Base-by-base conservation (phyloP, 495 filamentous ascomycete genomes). In the Margaritispora aquatica region DNA sequence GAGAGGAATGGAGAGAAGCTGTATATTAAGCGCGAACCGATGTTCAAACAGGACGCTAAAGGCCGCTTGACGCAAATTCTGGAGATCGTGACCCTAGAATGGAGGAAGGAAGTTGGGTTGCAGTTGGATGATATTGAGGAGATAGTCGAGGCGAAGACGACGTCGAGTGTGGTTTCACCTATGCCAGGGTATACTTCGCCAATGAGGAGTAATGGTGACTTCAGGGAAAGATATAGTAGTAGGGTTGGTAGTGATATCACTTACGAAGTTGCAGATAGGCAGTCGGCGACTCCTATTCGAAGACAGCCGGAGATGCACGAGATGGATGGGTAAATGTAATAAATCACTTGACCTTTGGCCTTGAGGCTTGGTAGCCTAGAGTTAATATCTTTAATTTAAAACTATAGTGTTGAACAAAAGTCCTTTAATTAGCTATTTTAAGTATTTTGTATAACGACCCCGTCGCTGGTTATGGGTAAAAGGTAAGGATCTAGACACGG, bases 1-100 rank as follows among this genome's bases (percentile, higher is more conserved):
- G 47, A 46, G 2, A 17, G 56, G 9, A 29, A 38, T 10, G 56
- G 56, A 1, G 51, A 22, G 20, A 59, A 10, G 17, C 26, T 59
- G 27, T 34, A 59, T 22, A 26, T 59, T 4, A 59, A 26, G 26
- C 15, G 56, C 21, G 56, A 59, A 24, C 56, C 56, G 15, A 59
- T 34, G 20, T 59, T 59, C 27, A 59, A 52, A 23, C 56, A 51
- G 2, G 56, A 59, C 23, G 19, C 19, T 17, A 20, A 24, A n/a
- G 56, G 56, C 8, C 29, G 29, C 15, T 26, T 59, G 27, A 59
- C 47, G n/a, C 56, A 59, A 59, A 41, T 59, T 13, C 21, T 59
- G 9, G 56, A 59, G 24, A 59, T 59, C 20, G 27, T 59, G 2
- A 51, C 56, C 2, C 26, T 59, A 13, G n/a, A 59, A 36, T 59